Evolutionary conservation across 1,139 yeast species (phyloP), one percentile per base, ranked within the genome.

Genomic region (Yarrowia galli): DNA sequence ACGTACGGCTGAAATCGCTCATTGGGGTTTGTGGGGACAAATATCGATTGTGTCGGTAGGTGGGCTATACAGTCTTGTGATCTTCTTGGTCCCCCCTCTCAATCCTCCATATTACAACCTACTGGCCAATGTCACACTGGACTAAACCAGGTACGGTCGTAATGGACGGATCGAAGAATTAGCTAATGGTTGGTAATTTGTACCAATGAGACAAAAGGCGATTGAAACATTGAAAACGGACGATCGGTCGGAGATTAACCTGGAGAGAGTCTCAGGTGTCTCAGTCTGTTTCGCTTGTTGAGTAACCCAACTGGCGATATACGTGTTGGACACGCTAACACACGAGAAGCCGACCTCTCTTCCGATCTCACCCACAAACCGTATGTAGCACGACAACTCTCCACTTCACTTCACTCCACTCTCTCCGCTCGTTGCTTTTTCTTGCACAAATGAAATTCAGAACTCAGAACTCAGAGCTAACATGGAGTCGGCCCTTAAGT

Each of bases 1-100:
- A 43, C 32, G 25, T 25, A 18, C 45, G 45, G 45, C 48, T 43
- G 25, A 43, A 43, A 43, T 43, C 48, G 48, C 48, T 43, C 48
- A 42, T n/a, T n/a, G n/a, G n/a, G n/a, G n/a, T n/a, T n/a, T n/a
- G n/a, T n/a, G n/a, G n/a, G n/a, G n/a, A n/a, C n/a, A n/a, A n/a
- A n/a, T n/a, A n/a, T n/a, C n/a, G n/a, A n/a, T n/a, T n/a, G n/a
- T n/a, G n/a, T n/a, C n/a, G n/a, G n/a, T n/a, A n/a, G n/a, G n/a
- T n/a, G n/a, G n/a, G n/a, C n/a, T n/a, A n/a, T n/a, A n/a, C n/a
- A n/a, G n/a, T n/a, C n/a, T n/a, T n/a, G n/a, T n/a, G n/a, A n/a
- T n/a, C n/a, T n/a, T n/a, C n/a, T n/a, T n/a, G n/a, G n/a, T n/a
- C n/a, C n/a, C n/a, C n/a, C n/a, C n/a, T n/a, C n/a, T n/a, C n/a